A percentile compares a stretch with the other conserved stretches of the same genome.
Evolutionary conservation across 768 basidiomycete species (phyloP).

Genomic region (Mycena amicta): DNA sequence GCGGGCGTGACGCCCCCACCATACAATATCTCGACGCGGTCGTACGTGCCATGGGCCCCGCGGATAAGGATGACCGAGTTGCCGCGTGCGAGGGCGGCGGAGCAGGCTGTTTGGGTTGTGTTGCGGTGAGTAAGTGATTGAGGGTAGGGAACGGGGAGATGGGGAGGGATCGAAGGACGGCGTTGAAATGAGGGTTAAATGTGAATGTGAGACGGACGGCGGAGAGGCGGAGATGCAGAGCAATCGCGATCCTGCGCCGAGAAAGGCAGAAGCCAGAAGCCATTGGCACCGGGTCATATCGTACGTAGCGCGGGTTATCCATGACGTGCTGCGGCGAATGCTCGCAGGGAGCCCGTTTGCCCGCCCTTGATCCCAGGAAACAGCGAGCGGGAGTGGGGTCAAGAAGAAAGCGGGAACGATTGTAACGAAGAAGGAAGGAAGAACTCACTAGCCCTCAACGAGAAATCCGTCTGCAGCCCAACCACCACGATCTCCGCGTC

Average conservation of each 20-base stretch:
- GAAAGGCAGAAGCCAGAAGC: constrained; percentile 10
- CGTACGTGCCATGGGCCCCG: constrained; percentile 70
- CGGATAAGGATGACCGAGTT: constrained; percentile 66
- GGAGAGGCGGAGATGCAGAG: background rate
- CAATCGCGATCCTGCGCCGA: background rate
- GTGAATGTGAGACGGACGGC: background rate
- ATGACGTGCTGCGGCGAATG: no score
- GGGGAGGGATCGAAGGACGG: background rate
- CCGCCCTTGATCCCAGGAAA: no score
- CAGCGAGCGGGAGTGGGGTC: background rate
- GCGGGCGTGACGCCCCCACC: constrained; percentile 59
- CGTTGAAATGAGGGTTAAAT: background rate
- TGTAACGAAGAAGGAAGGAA: background rate
- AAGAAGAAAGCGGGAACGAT: background rate
- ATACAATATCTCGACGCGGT: constrained; percentile 63
- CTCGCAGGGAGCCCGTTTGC: no score
- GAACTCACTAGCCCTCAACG: constrained; percentile 45
- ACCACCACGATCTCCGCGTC: constrained; percentile 67
- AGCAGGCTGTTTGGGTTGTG: constrained; percentile 48
- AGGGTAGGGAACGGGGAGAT: background rate
- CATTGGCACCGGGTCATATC: no score
- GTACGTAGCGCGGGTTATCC: no score
- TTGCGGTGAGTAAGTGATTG: background rate
- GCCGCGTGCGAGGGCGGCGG: constrained; percentile 60
- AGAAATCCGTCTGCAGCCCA: constrained; percentile 71